Evolutionary conservation across 495 filamentous ascomycete genomes (phyloP), one percentile per base, ranked within the genome.

Genomic region (Tricharina praecox): DNA sequence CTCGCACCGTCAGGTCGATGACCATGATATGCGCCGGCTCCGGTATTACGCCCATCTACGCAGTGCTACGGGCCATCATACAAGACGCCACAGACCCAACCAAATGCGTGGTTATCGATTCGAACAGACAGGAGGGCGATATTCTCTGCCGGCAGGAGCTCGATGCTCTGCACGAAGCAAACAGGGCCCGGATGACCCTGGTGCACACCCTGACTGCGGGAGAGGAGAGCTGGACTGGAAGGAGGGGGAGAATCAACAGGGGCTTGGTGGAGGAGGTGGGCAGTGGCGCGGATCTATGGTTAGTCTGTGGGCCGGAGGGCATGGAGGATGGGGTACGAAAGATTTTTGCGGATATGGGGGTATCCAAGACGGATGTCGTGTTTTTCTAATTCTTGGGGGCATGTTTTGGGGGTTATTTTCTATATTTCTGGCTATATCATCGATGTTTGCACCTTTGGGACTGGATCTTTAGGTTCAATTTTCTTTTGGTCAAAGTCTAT

Each of bases 21-120:
- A 68, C 77, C 53, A 94, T 96, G 88, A 81, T 96, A 41, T 90
- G 82, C 51, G 88, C 73, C 23, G 88, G 88, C 28, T 82, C 75
- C 2, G 88, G 88, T 2, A 83, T 96, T 55, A 96, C 88, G 33
- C 88, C 88, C 0, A 82, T 95, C 47, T 93, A 79, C 66, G 82
- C 93, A 52, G 84, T 95, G 0, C 68, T 95, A 28, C 68, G 84
- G 23, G 83, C 84, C 3, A 74, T 90, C 1, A 73, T 85, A 65
- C 66, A 71, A 37, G 60, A 67, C 38, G 45, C 20, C 23, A 54
- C 51, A 24, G 68, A 67, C 24, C 36, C 49, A 43, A 67, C 70
- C 1, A 48, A 44, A 18, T 59, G 86, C 56, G 58, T 81, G 8
- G 71, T 96, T 0, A 66, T 95, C 0, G 70, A 93, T 56, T 85